phyloP scores from a whole-genome alignment of 768 basidiomycete species.

The Panellus pusillus region DNA sequence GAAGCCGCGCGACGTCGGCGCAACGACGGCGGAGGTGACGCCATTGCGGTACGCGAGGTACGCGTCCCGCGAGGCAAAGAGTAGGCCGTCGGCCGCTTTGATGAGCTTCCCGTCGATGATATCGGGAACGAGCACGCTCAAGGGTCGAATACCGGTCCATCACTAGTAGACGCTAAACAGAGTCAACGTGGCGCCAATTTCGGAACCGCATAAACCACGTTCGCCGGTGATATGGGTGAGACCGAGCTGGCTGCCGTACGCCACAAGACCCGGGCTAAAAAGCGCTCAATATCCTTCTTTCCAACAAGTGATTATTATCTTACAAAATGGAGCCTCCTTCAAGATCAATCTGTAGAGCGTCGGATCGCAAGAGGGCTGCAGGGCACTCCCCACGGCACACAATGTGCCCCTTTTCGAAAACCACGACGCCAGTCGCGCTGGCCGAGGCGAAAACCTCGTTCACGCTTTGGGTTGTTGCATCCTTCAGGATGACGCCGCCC shows the following conservation, averaged over 20 bases:
- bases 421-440: not conserved
- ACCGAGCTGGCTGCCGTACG: constrained; percentile 19
- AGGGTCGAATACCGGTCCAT: constrained; percentile 59
- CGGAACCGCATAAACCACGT: constrained; percentile 57
- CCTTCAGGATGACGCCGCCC: constrained; percentile 12
- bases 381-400: constrained; percentile 11
- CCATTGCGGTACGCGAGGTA: constrained; percentile 63
- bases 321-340: constrained; percentile 17
- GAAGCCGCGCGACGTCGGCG: constrained; percentile 57
- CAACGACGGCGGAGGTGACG: constrained; percentile 68
- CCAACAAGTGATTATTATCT: not conserved
- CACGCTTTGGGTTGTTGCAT: not conserved
- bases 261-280: constrained; percentile 11
- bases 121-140: constrained; percentile 29
- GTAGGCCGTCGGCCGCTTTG: constrained; percentile 63
- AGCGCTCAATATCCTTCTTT: not conserved
- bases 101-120: constrained; percentile 46
- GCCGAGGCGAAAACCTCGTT: constrained; percentile 7
- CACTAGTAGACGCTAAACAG: constrained; percentile 70
- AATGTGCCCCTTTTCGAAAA: constrained; percentile 8
- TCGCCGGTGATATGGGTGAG: constrained; percentile 41
- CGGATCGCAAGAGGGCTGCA: not conserved
- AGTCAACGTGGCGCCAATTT: constrained; percentile 56
- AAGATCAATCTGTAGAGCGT: constrained; percentile 10
- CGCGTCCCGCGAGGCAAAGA: constrained; percentile 35